These are phyloP conservation scores for Rehmannia glutinosa DNA, from an alignment of 257 asterid species.

Conservation along the genomic window DNA sequence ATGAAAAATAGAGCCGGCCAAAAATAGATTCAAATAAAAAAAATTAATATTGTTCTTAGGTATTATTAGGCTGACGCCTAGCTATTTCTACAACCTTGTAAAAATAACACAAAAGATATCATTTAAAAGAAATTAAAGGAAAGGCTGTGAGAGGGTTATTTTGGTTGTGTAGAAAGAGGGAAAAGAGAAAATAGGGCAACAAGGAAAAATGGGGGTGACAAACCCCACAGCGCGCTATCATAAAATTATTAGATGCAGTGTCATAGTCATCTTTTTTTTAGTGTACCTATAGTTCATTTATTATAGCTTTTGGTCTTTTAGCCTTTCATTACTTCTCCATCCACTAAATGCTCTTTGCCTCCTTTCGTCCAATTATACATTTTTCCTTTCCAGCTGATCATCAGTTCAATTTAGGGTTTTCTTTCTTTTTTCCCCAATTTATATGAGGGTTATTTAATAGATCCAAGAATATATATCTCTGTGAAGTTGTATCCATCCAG, in stretches of 20 bases:
- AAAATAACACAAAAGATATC: too few relatives aligned
- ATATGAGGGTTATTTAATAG: slow-evolving; percentile 6
- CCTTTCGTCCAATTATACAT: slow-evolving; percentile 12
- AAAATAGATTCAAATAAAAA: too few relatives aligned
- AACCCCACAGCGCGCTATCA: slow-evolving; percentile 35
- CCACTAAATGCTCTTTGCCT: slow-evolving; percentile 60
- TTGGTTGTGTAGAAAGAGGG: slow-evolving; percentile 17
- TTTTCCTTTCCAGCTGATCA: neutral
- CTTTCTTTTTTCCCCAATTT: slow-evolving; percentile 1
- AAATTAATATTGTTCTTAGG: too few relatives aligned
- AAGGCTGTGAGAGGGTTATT: slow-evolving; percentile 1
- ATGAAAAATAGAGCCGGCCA: too few relatives aligned
- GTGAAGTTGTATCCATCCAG: slow-evolving; percentile 7
- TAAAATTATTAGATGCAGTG: slow-evolving; percentile 59
- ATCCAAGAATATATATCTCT: slow-evolving; percentile 19
- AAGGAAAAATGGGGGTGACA: neutral
- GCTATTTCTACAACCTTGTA: too few relatives aligned
- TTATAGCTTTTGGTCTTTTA: slow-evolving; percentile 55
- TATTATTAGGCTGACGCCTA: too few relatives aligned
- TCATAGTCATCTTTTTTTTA: slow-evolving; percentile 63
- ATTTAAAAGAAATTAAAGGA: neutral
- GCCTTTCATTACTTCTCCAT: slow-evolving; percentile 64
- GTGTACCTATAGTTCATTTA: slow-evolving; percentile 62
- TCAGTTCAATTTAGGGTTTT: slow-evolving; percentile 41
- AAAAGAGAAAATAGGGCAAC: slow-evolving; percentile 23